Conservation (phyloP, 129 eudicot genomes). For the Ambrosia artemisiifolia region DNA sequence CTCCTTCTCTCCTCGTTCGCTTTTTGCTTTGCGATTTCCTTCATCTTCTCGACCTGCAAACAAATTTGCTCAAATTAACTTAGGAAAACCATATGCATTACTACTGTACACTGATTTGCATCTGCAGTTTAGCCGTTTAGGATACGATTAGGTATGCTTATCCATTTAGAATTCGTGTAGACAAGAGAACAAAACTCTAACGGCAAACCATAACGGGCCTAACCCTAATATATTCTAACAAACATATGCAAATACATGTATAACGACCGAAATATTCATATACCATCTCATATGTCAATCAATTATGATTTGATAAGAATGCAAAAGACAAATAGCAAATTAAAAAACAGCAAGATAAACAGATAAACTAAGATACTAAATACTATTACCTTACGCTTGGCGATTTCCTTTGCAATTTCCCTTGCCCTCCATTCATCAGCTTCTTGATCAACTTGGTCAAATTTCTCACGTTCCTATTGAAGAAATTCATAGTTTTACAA, state of each 20-base stretch:
- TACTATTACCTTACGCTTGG: conserved; percentile 58
- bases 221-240: no score
- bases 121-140: no score
- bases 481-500: conserved; percentile 9
- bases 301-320: no score
- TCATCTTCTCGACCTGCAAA: conserved; percentile 93
- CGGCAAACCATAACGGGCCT: no score
- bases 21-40: conserved; percentile 85
- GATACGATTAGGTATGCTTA: no score
- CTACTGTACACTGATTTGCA: background rate
- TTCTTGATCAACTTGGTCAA: conserved; percentile 68
- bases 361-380: background rate
- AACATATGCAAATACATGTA: no score
- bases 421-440: conserved; percentile 98
- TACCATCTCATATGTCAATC: no score
- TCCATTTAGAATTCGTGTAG: no score
- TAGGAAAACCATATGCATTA: conserved; percentile 1
- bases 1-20: conserved; percentile 77
- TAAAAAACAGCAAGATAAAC: background rate
- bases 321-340: no score
- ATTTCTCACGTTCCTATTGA: conserved; percentile 56
- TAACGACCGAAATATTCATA: no score
- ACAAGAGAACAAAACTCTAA: no score
- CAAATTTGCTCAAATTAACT: background rate
- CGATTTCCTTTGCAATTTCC: conserved; percentile 90